Evolutionary conservation across 805 yeast genomes (phyloP).

Genomic region (Hanseniaspora occidentalis): DNA sequence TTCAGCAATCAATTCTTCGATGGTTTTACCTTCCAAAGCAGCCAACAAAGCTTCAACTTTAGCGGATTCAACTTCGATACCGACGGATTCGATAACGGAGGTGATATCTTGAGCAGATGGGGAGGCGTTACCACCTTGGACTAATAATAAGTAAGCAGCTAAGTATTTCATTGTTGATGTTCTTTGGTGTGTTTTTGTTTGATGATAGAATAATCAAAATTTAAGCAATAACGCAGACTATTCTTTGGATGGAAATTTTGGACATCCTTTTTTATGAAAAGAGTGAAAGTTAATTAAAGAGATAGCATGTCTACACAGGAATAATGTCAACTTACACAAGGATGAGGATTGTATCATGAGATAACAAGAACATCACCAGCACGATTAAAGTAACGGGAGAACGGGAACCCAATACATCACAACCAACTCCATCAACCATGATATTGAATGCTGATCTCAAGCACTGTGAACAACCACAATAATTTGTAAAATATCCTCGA

Average conservation of each 20-base stretch:
- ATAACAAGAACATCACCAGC: too few species aligned
- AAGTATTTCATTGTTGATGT: conserved; percentile 58
- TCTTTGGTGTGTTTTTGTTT: conserved; percentile 5
- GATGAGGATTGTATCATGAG: too few species aligned
- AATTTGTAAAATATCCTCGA: too few species aligned
- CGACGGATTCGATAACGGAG: conserved; percentile 59
- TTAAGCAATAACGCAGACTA: conserved; percentile 27
- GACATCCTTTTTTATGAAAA: background rate
- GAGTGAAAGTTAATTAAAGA: background rate
- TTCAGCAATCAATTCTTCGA: conserved; percentile 60
- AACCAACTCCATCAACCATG: too few species aligned
- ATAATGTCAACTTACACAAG: too few species aligned
- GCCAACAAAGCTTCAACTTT: conserved; percentile 58
- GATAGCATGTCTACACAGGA: too few species aligned
- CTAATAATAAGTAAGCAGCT: conserved; percentile 87
- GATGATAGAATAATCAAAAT: conserved; percentile 24
- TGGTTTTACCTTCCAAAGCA: conserved; percentile 67
- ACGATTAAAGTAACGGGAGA: too few species aligned
- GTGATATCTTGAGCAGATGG: conserved; percentile 73
- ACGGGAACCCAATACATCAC: too few species aligned
- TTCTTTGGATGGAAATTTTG: conserved; percentile 17
- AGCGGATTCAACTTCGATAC: conserved; percentile 70
- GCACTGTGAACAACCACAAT: too few species aligned
- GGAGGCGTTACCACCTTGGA: conserved; percentile 74
- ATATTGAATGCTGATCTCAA: too few species aligned